Conservation (phyloP, 2,329 filamentous ascomycete species). For the Trichoderma harzianum region DNA sequence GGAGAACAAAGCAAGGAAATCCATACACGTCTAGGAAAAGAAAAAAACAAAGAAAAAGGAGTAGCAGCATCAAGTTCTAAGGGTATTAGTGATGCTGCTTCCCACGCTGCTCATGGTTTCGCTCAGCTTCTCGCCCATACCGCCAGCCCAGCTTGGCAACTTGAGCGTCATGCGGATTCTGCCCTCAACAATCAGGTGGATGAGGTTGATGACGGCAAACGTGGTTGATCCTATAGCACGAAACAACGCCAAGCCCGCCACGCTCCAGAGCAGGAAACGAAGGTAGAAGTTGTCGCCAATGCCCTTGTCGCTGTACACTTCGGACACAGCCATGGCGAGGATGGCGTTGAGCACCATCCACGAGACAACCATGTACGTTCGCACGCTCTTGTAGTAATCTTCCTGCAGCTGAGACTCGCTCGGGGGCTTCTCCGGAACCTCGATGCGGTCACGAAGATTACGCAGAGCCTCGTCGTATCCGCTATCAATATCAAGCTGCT, state of each 20-base stretch:
- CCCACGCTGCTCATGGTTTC: conserved; percentile 50
- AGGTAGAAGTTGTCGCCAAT: conserved; percentile 87
- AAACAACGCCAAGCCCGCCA: conserved; percentile 83
- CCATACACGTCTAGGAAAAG: not conserved
- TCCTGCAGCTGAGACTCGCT: conserved; percentile 86
- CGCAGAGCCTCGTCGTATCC: conserved; percentile 96
- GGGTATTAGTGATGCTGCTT: conserved; percentile 45
- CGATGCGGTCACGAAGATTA: conserved; percentile 89
- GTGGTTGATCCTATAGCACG: conserved; percentile 76
- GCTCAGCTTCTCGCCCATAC: conserved; percentile 41
- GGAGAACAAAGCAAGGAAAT: not conserved
- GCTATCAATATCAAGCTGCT: conserved; percentile 96
- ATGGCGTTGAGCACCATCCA: conserved; percentile 94
- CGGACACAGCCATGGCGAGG: conserved; percentile 87
- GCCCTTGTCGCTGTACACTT: conserved; percentile 70
- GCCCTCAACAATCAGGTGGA: conserved; percentile 85
- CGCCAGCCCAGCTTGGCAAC: conserved; percentile 44
- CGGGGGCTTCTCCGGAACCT: conserved; percentile 61
- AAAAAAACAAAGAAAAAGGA: not conserved
- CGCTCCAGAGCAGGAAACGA: conserved; percentile 87
- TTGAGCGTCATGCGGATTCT: conserved; percentile 62
- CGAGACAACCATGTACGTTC: conserved; percentile 94
- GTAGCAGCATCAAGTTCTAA: conserved; percentile 22
- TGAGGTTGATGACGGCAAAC: conserved; percentile 77
- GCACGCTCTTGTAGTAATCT: conserved; percentile 96